Conservation (phyloP, 2,329 filamentous ascomycete species). For the Fusarium concolor region DNA sequence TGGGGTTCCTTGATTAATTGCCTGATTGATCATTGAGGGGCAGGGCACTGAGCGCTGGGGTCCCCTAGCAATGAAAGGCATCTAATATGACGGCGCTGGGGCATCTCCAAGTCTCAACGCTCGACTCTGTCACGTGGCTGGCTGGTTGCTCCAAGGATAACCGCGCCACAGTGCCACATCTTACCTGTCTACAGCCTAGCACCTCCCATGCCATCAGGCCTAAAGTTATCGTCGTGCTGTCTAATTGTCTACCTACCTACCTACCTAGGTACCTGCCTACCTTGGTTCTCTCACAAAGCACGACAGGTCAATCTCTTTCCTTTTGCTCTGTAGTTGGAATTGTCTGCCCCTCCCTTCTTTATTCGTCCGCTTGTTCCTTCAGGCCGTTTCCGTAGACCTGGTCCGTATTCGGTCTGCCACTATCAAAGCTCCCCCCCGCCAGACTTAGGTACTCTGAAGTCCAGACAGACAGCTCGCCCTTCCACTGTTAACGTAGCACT, state of each 20-base stretch:
- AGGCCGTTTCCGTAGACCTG: constrained; percentile 26
- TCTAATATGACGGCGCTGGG: background rate
- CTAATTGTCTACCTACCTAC: background rate
- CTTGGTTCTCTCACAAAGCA: constrained; percentile 1
- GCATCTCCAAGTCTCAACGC: no score
- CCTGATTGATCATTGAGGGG: constrained; percentile 22
- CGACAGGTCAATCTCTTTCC: background rate
- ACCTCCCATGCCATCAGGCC: no score
- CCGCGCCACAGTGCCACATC: constrained; percentile 18
- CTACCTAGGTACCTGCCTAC: no score
- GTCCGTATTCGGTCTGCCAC: constrained; percentile 21
- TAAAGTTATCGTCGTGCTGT: constrained; percentile 17
- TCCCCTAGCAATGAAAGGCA: constrained; percentile 8
- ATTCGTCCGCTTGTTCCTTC: background rate
- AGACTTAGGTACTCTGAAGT: background rate
- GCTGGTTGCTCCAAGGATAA: background rate
- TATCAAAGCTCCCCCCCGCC: constrained; percentile 26
- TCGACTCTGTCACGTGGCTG: constrained; percentile 1
- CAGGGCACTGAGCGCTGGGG: constrained; percentile 16
- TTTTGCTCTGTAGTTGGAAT: background rate
- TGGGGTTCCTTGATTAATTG: constrained; percentile 19
- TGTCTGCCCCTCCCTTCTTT: background rate
- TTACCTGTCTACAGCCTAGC: background rate
- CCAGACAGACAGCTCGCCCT: constrained; percentile 34
- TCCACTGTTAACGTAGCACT: constrained; percentile 10